These are phyloP conservation scores for Sextonia rubra DNA, from an alignment of 164 flowering plant species.

Conservation along the genomic window DNA sequence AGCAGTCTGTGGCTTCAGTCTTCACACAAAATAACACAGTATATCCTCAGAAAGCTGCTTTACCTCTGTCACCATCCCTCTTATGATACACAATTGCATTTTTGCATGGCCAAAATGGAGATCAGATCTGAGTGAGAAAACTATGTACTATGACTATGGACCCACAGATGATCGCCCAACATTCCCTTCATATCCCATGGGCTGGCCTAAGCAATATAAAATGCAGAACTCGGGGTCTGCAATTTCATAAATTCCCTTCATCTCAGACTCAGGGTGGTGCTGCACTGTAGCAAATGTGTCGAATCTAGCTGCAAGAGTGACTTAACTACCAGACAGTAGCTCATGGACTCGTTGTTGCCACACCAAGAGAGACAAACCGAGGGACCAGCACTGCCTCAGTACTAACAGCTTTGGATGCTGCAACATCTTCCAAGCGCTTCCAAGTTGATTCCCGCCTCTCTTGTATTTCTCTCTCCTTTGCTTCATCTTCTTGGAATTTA, in stretches of 20 bases:
- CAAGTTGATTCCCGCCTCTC: conserved; percentile 55
- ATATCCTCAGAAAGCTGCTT: conserved; percentile 10
- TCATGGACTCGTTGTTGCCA: conserved; percentile 33
- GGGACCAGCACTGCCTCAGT: conserved; percentile 59
- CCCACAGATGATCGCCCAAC: background rate
- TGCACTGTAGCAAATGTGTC: background rate
- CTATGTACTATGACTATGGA: background rate
- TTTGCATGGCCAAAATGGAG: conserved; percentile 8
- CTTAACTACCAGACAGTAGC: conserved; percentile 40
- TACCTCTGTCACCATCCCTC: conserved; percentile 8
- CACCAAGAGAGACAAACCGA: conserved; percentile 38
- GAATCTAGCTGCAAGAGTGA: background rate
- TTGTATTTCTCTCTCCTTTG: conserved; percentile 38
- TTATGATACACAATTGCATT: conserved; percentile 10
- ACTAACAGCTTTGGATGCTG: conserved; percentile 54
- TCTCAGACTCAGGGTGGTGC: background rate
- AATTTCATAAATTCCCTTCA: background rate
- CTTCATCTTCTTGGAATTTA: conserved; percentile 60
- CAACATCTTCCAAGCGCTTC: conserved; percentile 77
- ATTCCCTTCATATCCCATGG: background rate
- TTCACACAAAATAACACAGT: conserved; percentile 10
- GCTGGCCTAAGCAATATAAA: conserved; percentile 2
- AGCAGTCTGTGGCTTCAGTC: conserved; percentile 5
- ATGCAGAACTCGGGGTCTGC: background rate
- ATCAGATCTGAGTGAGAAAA: background rate